Evolutionary conservation across 345 rosid species (phyloP), one percentile per base, ranked within the genome.

Genomic region (Eucalyptus viminalis): DNA sequence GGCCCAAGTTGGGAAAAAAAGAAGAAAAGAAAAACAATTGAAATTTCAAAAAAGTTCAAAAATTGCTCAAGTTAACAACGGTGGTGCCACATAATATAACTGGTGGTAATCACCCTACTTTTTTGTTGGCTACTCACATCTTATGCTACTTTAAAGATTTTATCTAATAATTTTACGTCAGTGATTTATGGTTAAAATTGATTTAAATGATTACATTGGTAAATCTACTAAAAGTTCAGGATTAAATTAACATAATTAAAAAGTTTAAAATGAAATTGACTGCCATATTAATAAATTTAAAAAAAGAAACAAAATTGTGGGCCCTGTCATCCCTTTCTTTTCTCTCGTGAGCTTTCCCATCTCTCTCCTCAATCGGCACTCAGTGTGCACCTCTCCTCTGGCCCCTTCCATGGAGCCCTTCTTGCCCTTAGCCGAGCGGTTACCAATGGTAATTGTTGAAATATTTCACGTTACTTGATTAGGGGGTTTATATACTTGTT

Each of bases 11-110:
- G 62, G 8, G 10, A 2, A 56, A 56, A 56, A 22, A 51, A 7
- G 16, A 51, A 1, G 43, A 19, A 19, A 53, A 8, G 0, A 24
- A 56, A 9, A 10, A 56, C 43, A 56, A 56, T 56, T 2, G 5
- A 56, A 56, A 24, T 21, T 56, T 56, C 5, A 21, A 56, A 56
- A 56, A 56, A 22, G 6, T 24, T 24, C 5, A 56, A 56, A 56
- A 56, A 24, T 56, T 56, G 6, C 24, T 24, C 5, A 56, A 24
- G 7, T 60, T 3, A 5, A 4, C 3, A 1, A 11, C 0, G 8
- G 5, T 27, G 2, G 9, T 27, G 34, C 34, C 31, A 6, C 27
- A 9, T 22, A 24, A 22, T 21, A 21, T 21, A 21, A 0, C 5
- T 8, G 1, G 5, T 4, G 11, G 58, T 53, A 53, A 21, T 53